These are phyloP conservation scores for Colletotrichum musae DNA, from an alignment of 2,329 filamentous ascomycete genomes.

Conservation along the genomic window DNA sequence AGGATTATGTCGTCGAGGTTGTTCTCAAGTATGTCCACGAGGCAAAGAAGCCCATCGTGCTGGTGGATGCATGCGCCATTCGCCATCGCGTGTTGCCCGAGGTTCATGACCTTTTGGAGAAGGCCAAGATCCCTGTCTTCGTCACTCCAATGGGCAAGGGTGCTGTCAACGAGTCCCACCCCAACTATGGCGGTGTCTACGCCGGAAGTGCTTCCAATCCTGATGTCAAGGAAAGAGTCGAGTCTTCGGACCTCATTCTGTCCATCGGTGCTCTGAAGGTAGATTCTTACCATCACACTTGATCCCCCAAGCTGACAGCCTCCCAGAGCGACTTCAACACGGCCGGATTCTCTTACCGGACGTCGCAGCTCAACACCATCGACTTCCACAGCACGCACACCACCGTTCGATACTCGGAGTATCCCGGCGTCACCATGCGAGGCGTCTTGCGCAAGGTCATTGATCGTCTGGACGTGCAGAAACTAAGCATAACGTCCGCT, in stretches of 20 bases:
- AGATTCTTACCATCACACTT: constrained; percentile 13
- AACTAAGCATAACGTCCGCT: constrained; percentile 69
- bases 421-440: constrained; percentile 83
- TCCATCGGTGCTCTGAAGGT: constrained; percentile 75
- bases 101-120: constrained; percentile 79
- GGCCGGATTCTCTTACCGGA: constrained; percentile 84
- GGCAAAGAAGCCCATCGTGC: constrained; percentile 81
- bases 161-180: constrained; percentile 81
- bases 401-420: constrained; percentile 83
- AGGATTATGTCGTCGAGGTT: constrained; percentile 87
- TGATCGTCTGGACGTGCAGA: constrained; percentile 68
- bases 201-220: constrained; percentile 82
- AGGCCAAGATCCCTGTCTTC: constrained; percentile 83
- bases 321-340: constrained; percentile 83
- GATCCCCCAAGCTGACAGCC: background rate
- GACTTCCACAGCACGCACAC: constrained; percentile 84
- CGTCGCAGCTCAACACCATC: constrained; percentile 83
- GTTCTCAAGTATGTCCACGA: constrained; percentile 80
- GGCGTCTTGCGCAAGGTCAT: constrained; percentile 82
- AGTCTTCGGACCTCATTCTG: constrained; percentile 79
- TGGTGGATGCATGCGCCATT: constrained; percentile 88
- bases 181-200: constrained; percentile 88
- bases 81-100: constrained; percentile 82
- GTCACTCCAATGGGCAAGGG: constrained; percentile 94
- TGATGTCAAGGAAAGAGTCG: constrained; percentile 74